These are phyloP conservation scores for Knufia petricola DNA, from an alignment of 2,329 filamentous ascomycete genomes.

Conservation along the genomic window DNA sequence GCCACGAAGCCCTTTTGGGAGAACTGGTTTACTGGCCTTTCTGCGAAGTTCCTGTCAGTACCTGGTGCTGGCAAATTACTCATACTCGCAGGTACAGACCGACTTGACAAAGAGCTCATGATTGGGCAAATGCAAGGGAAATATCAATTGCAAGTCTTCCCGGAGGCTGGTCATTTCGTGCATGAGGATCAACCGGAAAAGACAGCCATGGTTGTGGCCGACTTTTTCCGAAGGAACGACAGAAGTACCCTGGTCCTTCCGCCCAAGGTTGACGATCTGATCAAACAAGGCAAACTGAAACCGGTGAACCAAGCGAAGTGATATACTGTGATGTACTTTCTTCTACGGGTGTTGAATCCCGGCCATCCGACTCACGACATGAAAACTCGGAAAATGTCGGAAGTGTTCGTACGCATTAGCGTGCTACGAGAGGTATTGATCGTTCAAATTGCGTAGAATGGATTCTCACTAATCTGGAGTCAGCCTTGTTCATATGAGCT, in stretches of 20 bases:
- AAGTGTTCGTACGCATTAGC: too few relatives aligned
- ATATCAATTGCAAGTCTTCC: slow-evolving; percentile 89
- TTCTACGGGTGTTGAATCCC: too few relatives aligned
- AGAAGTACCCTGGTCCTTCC: slow-evolving; percentile 74
- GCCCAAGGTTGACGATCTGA: slow-evolving; percentile 75
- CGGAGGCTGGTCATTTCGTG: slow-evolving; percentile 90
- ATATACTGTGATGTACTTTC: too few relatives aligned
- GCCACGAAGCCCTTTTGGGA: slow-evolving; percentile 88
- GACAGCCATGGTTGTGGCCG: slow-evolving; percentile 72
- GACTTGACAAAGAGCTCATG: slow-evolving; percentile 81
- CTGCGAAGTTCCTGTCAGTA: slow-evolving; percentile 74
- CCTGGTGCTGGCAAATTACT: slow-evolving; percentile 59
- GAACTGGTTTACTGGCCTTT: slow-evolving; percentile 82
- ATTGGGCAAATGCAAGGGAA: slow-evolving; percentile 99
- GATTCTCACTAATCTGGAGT: too few relatives aligned
- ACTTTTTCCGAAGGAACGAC: slow-evolving; percentile 90
- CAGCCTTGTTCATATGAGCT: too few relatives aligned
- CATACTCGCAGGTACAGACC: slow-evolving; percentile 77
- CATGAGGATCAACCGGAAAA: slow-evolving; percentile 92
- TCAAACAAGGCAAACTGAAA: slow-evolving; percentile 25
- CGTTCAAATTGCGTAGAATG: too few relatives aligned
- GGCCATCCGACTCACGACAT: too few relatives aligned
- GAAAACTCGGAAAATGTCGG: too few relatives aligned
- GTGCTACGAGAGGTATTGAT: too few relatives aligned
- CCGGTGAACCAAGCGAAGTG: slow-evolving; percentile 8